Evolutionary conservation across 441 rosid species (phyloP).

Genomic region (Brassica balearica): DNA sequence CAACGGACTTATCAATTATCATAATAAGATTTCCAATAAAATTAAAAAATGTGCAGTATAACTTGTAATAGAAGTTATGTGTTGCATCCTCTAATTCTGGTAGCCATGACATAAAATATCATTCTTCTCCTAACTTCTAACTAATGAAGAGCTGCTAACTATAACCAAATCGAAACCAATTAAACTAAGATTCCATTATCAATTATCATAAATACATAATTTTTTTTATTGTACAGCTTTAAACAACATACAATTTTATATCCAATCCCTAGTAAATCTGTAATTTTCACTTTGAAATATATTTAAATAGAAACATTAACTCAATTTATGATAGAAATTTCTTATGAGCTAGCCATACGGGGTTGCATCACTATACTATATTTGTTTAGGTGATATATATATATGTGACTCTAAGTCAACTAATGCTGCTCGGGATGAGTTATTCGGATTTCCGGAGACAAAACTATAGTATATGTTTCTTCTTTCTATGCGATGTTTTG

Average conservation of each 20-base stretch:
- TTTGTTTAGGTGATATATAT: conserved; percentile 18
- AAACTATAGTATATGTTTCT: not conserved
- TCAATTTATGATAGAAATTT: not conserved
- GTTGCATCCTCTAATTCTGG: conserved; percentile 19
- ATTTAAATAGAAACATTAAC: not conserved
- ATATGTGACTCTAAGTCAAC: conserved; percentile 31
- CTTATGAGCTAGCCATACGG: not conserved
- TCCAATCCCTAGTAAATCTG: not conserved
- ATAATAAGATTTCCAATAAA: not conserved
- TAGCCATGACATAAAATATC: conserved; percentile 20
- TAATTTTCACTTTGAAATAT: not conserved
- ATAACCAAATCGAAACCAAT: conserved; percentile 22
- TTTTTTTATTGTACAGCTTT: not conserved
- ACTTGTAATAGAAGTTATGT: conserved; percentile 15
- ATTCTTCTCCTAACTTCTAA: conserved; percentile 13
- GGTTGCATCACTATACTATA: not conserved
- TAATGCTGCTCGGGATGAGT: conserved; percentile 20
- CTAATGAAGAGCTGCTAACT: conserved; percentile 27
- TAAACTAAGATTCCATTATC: not conserved
- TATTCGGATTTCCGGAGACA: conserved; percentile 10
- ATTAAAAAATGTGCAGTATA: not conserved
- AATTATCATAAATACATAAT: not conserved
- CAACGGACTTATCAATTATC: not conserved
- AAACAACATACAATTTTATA: not conserved
- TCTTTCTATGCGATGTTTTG: conserved; percentile 4